Percentiles rank a stretch among this genome's conserved stretches.
Evolutionary conservation across 75 land plant genomes (phyloP).

Genomic region (Adiantum capillusveneris): DNA sequence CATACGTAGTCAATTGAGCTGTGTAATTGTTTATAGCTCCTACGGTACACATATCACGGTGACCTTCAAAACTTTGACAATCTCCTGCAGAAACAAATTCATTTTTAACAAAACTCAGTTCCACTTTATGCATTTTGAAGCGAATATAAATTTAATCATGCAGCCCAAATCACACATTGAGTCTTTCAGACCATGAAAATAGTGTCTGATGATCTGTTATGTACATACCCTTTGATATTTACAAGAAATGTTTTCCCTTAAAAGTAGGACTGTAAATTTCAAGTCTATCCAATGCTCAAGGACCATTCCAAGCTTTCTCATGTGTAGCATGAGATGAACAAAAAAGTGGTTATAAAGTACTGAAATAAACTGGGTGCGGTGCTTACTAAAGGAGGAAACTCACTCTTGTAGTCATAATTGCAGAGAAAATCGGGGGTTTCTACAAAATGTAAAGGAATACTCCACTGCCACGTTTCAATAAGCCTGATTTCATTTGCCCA

Average conservation of each 20-base stretch:
- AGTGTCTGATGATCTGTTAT: too few relatives aligned
- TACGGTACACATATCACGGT: slow-evolving; percentile 48
- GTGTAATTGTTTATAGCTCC: slow-evolving; percentile 88
- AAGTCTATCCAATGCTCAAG: too few relatives aligned
- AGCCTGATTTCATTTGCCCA: slow-evolving; percentile 69
- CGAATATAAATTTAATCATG: too few relatives aligned
- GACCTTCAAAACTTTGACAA: slow-evolving; percentile 21
- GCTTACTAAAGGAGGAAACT: not conserved
- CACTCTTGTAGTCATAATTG: slow-evolving; percentile 30
- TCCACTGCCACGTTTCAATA: slow-evolving; percentile 42
- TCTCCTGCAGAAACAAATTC: slow-evolving; percentile 23
- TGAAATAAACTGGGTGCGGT: not conserved
- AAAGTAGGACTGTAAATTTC: too few relatives aligned
- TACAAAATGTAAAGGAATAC: slow-evolving; percentile 55
- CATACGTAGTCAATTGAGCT: slow-evolving; percentile 47
- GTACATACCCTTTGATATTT: too few relatives aligned
- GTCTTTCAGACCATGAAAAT: too few relatives aligned
- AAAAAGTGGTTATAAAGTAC: not conserved
- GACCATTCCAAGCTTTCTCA: too few relatives aligned
- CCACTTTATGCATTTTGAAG: too few relatives aligned
- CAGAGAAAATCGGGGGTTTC: slow-evolving; percentile 49
- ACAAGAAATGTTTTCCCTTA: too few relatives aligned
- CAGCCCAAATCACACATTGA: too few relatives aligned
- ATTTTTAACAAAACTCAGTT: too few relatives aligned
- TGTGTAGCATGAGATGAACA: too few relatives aligned